Base-by-base conservation (phyloP, 2,329 filamentous ascomycete species). In the Fusarium odoratissimum region DNA sequence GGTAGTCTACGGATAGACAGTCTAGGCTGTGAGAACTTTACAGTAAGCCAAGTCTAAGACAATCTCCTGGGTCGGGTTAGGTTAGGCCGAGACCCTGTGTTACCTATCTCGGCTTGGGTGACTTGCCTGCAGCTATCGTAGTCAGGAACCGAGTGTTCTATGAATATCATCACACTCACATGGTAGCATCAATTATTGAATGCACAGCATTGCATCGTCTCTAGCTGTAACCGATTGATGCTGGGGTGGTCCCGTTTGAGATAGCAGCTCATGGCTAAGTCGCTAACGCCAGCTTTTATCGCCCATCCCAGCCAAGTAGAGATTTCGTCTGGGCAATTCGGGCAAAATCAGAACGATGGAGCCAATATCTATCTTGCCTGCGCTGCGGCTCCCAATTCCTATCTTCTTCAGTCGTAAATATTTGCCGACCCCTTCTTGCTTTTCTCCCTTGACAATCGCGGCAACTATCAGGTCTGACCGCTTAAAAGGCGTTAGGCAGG, bases 381-480 rank as follows among this genome's bases (percentile, higher is more conserved):
- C 31, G 19, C 54, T 14, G 9, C 19, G 25, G 7, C 19, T 61
- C 35, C 31, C 28, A 60, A 37, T 21, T 23, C 23, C 49, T 13
- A 19, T 40, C 17, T 12, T 55, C 41, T 33, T 44, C 52, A 59
- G 16, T 19, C 28, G 42, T 25, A 28, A 30, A 57, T 21, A 35
- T 45, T 45, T 49, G 55, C 38, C 48, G 11, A n/a, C 35, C 28
- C 23, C 45, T 41, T 40, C 33, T 49, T 61, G 52, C 49, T 71
- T 44, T 56, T 57, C 44, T 54, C 54, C 51, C 63, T 71, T 73
- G 74, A 75, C 64, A 66, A 73, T 69, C 57, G 56, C 46, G 57
- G 63, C 65, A 55, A 45, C 42, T 67, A 67, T 78, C 64, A 69
- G 76, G 76, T 75, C 76, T 78, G 76, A 78, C 76, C 76, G 76